A percentile compares a stretch with the other conserved stretches of the same genome.
Evolutionary conservation across 805 yeast genomes (phyloP).

Genomic region (Saturnispora sanitii): DNA sequence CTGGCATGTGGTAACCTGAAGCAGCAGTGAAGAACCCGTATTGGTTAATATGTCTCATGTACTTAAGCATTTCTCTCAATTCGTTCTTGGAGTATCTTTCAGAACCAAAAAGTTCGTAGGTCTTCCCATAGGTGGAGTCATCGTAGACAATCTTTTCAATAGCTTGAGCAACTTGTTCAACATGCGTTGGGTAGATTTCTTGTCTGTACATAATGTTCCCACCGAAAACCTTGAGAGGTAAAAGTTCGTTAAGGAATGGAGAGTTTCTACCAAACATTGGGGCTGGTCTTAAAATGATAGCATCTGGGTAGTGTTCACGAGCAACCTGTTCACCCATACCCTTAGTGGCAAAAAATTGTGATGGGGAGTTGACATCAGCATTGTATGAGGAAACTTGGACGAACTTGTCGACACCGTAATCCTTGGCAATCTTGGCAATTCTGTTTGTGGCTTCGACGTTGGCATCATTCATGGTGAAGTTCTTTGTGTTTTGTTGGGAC

Average conservation of each 20-base stretch:
- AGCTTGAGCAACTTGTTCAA: constrained; percentile 67
- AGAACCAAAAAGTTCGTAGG: constrained; percentile 68
- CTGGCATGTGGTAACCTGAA: constrained; percentile 28
- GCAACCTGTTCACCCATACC: constrained; percentile 70
- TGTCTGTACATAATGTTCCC: constrained; percentile 58
- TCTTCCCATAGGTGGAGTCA: constrained; percentile 69
- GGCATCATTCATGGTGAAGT: constrained; percentile 74
- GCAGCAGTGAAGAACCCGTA: constrained; percentile 29
- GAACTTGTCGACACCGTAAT: constrained; percentile 61
- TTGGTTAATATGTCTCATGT: constrained; percentile 28
- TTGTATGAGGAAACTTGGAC: constrained; percentile 74
- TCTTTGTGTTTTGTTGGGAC: constrained; percentile 64
- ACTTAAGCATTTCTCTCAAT: constrained; percentile 61
- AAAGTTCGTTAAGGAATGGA: constrained; percentile 49
- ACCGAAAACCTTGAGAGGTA: constrained; percentile 47
- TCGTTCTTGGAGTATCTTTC: constrained; percentile 52
- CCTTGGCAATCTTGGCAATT: constrained; percentile 62
- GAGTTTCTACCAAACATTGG: constrained; percentile 73
- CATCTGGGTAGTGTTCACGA: constrained; percentile 54
- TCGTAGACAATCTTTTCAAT: constrained; percentile 72
- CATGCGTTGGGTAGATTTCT: constrained; percentile 68
- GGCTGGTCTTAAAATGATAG: constrained; percentile 80
- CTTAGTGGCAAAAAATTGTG: constrained; percentile 70
- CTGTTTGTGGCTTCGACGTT: constrained; percentile 72
- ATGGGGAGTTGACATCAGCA: constrained; percentile 58